Conservation (phyloP, 441 rosid genomes). For the Biscutella auriculata region DNA sequence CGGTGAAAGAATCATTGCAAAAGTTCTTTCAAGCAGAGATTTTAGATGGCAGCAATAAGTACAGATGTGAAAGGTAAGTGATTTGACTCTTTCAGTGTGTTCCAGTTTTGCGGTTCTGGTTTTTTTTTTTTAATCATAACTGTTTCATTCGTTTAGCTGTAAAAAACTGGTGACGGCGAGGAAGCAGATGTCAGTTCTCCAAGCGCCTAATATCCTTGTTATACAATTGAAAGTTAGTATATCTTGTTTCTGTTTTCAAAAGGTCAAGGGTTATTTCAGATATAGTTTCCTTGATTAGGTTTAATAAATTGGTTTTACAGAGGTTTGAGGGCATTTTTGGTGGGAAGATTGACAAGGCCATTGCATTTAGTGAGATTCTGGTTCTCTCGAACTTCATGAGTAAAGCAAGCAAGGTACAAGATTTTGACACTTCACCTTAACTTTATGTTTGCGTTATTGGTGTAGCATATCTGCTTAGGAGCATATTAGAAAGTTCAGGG, state of each 20-base stretch:
- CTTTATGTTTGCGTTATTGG: background rate
- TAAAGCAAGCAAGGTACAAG: constrained; percentile 69
- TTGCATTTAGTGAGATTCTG: constrained; percentile 69
- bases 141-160: constrained; percentile 52
- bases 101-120: background rate
- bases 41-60: constrained; percentile 88
- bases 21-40: constrained; percentile 82
- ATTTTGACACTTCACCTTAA: constrained; percentile 7
- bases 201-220: constrained; percentile 84
- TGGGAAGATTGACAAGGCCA: constrained; percentile 69
- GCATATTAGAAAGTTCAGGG: background rate
- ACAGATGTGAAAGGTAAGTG: constrained; percentile 75
- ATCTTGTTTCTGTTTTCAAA: constrained; percentile 14
- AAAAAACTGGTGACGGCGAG: constrained; percentile 85
- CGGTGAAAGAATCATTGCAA: constrained; percentile 70
- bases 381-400: constrained; percentile 79
- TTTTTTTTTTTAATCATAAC: background rate
- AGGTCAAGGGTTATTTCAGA: background rate
- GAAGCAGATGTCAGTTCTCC: constrained; percentile 87
- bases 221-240: constrained; percentile 73
- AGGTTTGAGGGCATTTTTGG: constrained; percentile 85
- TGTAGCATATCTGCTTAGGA: background rate
- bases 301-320: constrained; percentile 27
- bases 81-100: background rate
- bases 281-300: background rate